phyloP scores from a whole-genome alignment of 1,284 basidiomycete genomes.

The Pseudozyma tsukubaensis region DNA sequence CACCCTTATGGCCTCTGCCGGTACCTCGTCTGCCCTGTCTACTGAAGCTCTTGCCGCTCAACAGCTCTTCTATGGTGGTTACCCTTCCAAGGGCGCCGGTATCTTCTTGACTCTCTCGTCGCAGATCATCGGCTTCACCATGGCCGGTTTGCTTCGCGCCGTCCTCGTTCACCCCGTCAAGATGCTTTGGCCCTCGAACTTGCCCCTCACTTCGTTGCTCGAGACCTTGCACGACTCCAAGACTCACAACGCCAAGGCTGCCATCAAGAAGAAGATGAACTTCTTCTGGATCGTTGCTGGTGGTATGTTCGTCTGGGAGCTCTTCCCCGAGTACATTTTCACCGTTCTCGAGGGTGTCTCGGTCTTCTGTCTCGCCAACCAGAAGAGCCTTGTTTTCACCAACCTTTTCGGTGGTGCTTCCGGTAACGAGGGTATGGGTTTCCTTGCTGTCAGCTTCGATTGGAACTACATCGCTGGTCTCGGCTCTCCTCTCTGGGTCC shows the following conservation, averaged over 20 bases:
- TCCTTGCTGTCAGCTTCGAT: slow-evolving; percentile 40
- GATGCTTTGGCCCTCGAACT: slow-evolving; percentile 67
- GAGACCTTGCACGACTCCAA: slow-evolving; percentile 57
- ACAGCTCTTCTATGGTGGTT: slow-evolving; percentile 43
- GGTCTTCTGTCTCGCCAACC: slow-evolving; percentile 70
- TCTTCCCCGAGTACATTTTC: slow-evolving; percentile 72
- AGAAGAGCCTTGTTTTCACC: slow-evolving; percentile 32
- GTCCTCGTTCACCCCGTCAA: slow-evolving; percentile 40
- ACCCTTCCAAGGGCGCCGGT: slow-evolving; percentile 31
- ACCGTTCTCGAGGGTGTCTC: slow-evolving; percentile 64
- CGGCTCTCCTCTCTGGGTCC: slow-evolving; percentile 35
- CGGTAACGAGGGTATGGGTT: slow-evolving; percentile 41
- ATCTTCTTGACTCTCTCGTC: slow-evolving; percentile 77
- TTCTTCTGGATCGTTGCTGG: slow-evolving; percentile 74
- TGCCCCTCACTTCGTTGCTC: slow-evolving; percentile 58
- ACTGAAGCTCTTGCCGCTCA: slow-evolving; percentile 36
- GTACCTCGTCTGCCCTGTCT: slow-evolving; percentile 26
- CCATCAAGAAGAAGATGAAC: slow-evolving; percentile 73
- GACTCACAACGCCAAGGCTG: slow-evolving; percentile 55
- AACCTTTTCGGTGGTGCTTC: slow-evolving; percentile 45
- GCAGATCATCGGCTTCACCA: slow-evolving; percentile 76
- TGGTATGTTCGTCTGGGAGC: slow-evolving; percentile 41
- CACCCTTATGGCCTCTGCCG: slow-evolving; percentile 33
- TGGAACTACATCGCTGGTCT: slow-evolving; percentile 44
- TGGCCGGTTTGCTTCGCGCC: slow-evolving; percentile 69